These are phyloP conservation scores for Barnettozyma salicaria DNA, from an alignment of 805 yeast species.

Conservation along the genomic window DNA sequence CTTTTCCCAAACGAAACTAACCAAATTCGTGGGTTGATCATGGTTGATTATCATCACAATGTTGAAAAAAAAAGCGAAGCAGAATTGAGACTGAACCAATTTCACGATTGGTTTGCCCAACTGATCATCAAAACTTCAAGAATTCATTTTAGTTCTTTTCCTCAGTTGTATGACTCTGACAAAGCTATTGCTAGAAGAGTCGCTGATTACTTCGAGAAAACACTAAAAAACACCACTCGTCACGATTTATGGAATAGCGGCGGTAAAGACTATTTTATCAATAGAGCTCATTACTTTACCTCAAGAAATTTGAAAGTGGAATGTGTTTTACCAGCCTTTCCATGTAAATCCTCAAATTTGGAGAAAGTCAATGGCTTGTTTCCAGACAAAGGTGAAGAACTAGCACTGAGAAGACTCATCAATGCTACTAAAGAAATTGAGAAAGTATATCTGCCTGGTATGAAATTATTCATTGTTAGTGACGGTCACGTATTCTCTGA, in stretches of 20 bases:
- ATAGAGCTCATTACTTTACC: constrained; percentile 42
- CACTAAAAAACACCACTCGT: constrained; percentile 40
- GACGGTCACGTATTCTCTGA: constrained; percentile 65
- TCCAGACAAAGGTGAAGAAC: constrained; percentile 52
- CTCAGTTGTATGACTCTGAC: constrained; percentile 10
- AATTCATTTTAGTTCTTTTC: constrained; percentile 21
- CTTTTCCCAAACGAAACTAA: constrained; percentile 23
- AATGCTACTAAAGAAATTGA: constrained; percentile 29
- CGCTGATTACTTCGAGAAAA: constrained; percentile 39
- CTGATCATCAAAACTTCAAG: constrained; percentile 33
- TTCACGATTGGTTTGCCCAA: constrained; percentile 34
- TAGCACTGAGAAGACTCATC: constrained; percentile 36
- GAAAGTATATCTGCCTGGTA: constrained; percentile 46
- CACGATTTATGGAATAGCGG: constrained; percentile 45
- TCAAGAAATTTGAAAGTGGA: constrained; percentile 42
- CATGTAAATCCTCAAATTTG: constrained; percentile 55
- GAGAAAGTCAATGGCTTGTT: constrained; percentile 42
- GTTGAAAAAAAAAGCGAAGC: constrained; percentile 19
- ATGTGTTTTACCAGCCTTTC: constrained; percentile 58
- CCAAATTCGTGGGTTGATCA: constrained; percentile 35
- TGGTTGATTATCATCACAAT: constrained; percentile 22
- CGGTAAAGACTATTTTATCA: constrained; percentile 39
- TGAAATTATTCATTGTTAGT: constrained; percentile 50
- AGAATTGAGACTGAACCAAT: constrained; percentile 15
- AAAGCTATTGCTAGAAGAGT: constrained; percentile 26